phyloP scores from a whole-genome alignment of 2,329 filamentous ascomycete species.

The Sporothrix humicola region DNA sequence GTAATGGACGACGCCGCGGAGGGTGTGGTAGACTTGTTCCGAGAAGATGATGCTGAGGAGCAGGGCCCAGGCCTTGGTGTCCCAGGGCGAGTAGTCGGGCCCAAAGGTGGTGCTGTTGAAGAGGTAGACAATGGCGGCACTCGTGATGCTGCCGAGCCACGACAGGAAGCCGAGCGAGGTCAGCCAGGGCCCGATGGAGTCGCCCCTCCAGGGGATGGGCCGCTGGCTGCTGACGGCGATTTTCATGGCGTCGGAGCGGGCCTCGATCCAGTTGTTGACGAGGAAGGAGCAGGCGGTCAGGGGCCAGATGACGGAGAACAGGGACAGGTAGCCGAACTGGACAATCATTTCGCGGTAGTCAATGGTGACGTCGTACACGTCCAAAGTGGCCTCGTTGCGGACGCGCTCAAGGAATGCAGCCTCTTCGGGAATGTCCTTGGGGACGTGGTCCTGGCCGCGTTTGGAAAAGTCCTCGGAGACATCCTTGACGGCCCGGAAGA shows the following conservation, averaged over 20 bases:
- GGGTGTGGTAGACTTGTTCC: constrained; percentile 86
- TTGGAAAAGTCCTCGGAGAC: constrained; percentile 65
- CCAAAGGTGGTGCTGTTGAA: constrained; percentile 75
- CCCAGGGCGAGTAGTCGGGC: constrained; percentile 67
- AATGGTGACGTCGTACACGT: constrained; percentile 83
- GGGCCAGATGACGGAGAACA: constrained; percentile 95
- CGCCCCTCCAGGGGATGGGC: constrained; percentile 85
- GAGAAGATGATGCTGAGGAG: constrained; percentile 82
- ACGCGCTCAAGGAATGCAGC: constrained; percentile 79
- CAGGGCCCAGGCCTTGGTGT: constrained; percentile 79
- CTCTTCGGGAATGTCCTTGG: constrained; percentile 75
- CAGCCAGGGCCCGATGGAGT: constrained; percentile 94
- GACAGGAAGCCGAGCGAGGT: constrained; percentile 85
- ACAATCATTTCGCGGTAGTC: constrained; percentile 95
- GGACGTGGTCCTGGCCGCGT: constrained; percentile 50
- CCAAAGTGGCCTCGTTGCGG: constrained; percentile 80
- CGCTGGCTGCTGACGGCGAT: constrained; percentile 88
- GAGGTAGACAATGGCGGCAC: constrained; percentile 85
- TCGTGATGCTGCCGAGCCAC: constrained; percentile 90
- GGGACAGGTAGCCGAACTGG: constrained; percentile 81
- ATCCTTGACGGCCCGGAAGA: constrained; percentile 78
- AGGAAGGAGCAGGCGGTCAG: constrained; percentile 88
- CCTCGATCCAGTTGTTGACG: constrained; percentile 94
- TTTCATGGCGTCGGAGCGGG: constrained; percentile 89
- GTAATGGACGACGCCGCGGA: constrained; percentile 73